A percentile compares a stretch with the other conserved stretches of the same genome.
phyloP scores from a whole-genome alignment of 2,329 filamentous ascomycete genomes.

The Emydomyces testavorans region DNA sequence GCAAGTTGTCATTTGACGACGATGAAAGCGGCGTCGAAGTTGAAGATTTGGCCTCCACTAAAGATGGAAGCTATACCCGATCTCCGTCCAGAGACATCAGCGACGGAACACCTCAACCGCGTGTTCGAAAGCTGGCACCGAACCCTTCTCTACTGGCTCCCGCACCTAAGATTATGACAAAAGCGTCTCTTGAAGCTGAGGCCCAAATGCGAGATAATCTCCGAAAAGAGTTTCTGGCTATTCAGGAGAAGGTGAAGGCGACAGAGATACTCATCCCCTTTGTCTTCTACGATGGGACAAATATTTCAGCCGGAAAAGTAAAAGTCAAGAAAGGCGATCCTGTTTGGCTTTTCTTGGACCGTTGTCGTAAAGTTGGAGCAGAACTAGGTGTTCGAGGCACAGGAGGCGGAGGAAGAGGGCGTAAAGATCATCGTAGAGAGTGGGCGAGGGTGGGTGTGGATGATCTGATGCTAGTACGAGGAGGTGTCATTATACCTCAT shows the following conservation, averaged over 20 bases:
- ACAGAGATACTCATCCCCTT: conserved; percentile 88
- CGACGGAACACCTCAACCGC: conserved; percentile 24
- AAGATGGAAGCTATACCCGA: conserved; percentile 27
- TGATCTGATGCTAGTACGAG: conserved; percentile 84
- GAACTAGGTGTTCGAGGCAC: conserved; percentile 61
- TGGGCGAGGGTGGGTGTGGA: conserved; percentile 94
- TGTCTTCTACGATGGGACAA: conserved; percentile 92
- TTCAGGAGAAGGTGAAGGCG: conserved; percentile 77
- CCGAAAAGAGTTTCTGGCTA: conserved; percentile 64
- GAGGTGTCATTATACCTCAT: conserved; percentile 85
- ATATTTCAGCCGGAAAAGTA: conserved; percentile 71
- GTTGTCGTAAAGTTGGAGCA: conserved; percentile 79
- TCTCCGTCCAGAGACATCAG: conserved; percentile 28
- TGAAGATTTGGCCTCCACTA: conserved; percentile 30
- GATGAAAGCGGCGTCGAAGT: conserved; percentile 51
- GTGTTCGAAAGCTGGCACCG: conserved; percentile 30
- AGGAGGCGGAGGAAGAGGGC: conserved; percentile 33
- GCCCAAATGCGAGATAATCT: conserved; percentile 63
- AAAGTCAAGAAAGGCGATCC: conserved; percentile 87
- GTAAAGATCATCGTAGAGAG: conserved; percentile 56
- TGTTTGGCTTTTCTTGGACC: conserved; percentile 86
- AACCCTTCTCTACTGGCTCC: conserved; percentile 33
- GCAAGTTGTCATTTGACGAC: conserved; percentile 52
- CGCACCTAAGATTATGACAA: conserved; percentile 66
- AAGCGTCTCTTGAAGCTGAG: conserved; percentile 63